phyloP scores from a whole-genome alignment of 768 basidiomycete species.

The Leccinum incarnatum region DNA sequence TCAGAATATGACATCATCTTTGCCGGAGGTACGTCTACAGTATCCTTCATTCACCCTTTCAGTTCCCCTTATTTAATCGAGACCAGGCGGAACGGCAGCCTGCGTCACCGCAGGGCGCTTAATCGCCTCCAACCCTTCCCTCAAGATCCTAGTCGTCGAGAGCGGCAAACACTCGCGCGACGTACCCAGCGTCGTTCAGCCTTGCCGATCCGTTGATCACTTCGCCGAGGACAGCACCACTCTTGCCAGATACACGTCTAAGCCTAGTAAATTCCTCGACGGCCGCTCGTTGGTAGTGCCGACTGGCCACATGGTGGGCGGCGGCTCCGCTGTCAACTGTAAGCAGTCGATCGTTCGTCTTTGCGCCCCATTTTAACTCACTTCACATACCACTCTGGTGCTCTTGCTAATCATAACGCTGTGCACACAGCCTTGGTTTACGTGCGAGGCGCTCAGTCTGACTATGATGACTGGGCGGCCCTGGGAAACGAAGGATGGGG shows the following conservation, averaged over 20 bases:
- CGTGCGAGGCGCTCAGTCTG: slow-evolving; percentile 56
- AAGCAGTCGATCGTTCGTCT: slow-evolving; percentile 9
- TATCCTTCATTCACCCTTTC: background rate
- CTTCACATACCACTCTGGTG: background rate
- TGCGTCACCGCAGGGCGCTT: background rate
- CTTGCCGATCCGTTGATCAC: background rate
- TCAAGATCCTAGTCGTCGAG: background rate
- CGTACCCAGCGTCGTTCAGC: background rate
- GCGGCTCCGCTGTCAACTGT: slow-evolving; percentile 65
- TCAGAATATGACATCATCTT: background rate
- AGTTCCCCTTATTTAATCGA: background rate
- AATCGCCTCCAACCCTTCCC: background rate
- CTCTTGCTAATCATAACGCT: background rate
- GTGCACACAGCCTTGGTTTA: slow-evolving; percentile 43
- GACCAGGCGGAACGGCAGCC: background rate
- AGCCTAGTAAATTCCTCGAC: slow-evolving; percentile 41
- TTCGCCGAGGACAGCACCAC: slow-evolving; percentile 35
- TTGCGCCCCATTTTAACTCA: background rate
- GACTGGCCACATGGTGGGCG: slow-evolving; percentile 53
- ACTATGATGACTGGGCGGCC: slow-evolving; percentile 59
- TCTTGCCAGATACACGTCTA: slow-evolving; percentile 39
- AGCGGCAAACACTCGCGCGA: background rate
- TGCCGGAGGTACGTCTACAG: background rate
- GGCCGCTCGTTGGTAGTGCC: slow-evolving; percentile 46
- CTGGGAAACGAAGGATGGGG: slow-evolving; percentile 61